Evolutionary conservation across 352 stramenopile species (phyloP).

Genomic region (Sclerospora graminicola): DNA sequence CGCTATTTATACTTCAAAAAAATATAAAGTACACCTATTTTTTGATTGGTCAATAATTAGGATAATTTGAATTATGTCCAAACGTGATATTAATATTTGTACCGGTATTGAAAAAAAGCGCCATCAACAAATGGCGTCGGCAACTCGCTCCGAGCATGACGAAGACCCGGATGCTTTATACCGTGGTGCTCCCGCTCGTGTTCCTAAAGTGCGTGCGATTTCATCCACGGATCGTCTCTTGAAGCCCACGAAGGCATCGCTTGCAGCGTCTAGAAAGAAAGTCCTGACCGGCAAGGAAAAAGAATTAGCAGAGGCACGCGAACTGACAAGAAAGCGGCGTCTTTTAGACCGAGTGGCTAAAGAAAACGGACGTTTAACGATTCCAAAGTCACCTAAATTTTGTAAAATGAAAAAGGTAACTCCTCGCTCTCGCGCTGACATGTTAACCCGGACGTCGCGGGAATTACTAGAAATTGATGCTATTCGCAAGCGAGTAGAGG

Average conservation of each 20-base stretch:
- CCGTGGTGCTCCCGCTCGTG: slow-evolving; percentile 27
- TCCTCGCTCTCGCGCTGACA: slow-evolving; percentile 20
- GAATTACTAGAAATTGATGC: slow-evolving; percentile 65
- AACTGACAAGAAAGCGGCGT: slow-evolving; percentile 23
- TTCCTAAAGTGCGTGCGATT: slow-evolving; percentile 44
- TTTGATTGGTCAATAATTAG: too few relatives aligned
- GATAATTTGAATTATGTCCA: slow-evolving; percentile 20
- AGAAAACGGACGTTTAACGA: slow-evolving; percentile 48
- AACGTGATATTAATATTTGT: too few relatives aligned
- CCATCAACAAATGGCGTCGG: slow-evolving; percentile 8
- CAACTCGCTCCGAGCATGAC: slow-evolving; percentile 14
- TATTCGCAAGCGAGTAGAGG: slow-evolving; percentile 44
- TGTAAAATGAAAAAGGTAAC: slow-evolving; percentile 25
- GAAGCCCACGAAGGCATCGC: slow-evolving; percentile 41
- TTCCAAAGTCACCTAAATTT: slow-evolving; percentile 64
- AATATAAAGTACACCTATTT: too few relatives aligned
- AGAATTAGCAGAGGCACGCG: slow-evolving; percentile 22
- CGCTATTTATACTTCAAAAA: too few relatives aligned
- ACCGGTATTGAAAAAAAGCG: not conserved
- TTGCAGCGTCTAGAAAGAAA: slow-evolving; percentile 34
- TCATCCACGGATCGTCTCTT: slow-evolving; percentile 50
- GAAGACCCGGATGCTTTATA: slow-evolving; percentile 40
- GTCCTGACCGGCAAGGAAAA: slow-evolving; percentile 36
- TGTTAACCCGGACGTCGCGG: slow-evolving; percentile 59
- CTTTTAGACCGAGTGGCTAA: slow-evolving; percentile 30